These are phyloP conservation scores for Geotrichum fermentans DNA, from an alignment of 1,139 yeast genomes.

Conservation along the genomic window DNA sequence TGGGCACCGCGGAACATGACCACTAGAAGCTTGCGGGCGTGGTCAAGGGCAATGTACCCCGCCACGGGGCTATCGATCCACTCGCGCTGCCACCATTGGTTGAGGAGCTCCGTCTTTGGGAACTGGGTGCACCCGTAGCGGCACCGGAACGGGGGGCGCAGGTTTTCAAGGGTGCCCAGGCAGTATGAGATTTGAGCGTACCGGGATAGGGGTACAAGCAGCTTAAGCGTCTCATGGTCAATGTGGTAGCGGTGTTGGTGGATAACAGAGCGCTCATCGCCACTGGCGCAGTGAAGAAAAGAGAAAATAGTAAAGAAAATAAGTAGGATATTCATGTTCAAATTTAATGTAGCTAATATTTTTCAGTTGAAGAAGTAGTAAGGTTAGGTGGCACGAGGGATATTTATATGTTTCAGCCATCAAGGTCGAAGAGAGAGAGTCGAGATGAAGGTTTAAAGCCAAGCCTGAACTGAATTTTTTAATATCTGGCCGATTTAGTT, in stretches of 20 bases:
- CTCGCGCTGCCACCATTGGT: conserved; percentile 18
- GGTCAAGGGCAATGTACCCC: conserved; percentile 44
- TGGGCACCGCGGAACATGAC: conserved; percentile 56
- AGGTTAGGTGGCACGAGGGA: too few species aligned
- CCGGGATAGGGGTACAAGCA: conserved; percentile 20
- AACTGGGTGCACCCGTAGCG: conserved; percentile 22
- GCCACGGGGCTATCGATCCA: conserved; percentile 15
- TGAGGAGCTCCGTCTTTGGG: conserved; percentile 19
- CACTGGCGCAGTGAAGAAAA: not conserved
- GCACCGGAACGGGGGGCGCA: conserved; percentile 20
- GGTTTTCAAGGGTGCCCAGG: conserved; percentile 19
- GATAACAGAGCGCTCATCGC: not conserved
- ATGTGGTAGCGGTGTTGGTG: conserved; percentile 12
- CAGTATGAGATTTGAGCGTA: conserved; percentile 23
- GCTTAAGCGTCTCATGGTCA: conserved; percentile 18
- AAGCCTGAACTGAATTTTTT: too few species aligned
- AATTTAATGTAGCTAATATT: too few species aligned
- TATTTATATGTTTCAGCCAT: too few species aligned
- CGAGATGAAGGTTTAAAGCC: too few species aligned
- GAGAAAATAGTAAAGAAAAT: not conserved
- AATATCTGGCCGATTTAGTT: too few species aligned
- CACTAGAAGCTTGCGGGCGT: conserved; percentile 37
- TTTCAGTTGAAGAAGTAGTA: too few species aligned
- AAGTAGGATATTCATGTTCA: not conserved
- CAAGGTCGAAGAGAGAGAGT: too few species aligned